Conservation (phyloP, 257 asterid genomes). For the Solanum peruvianum region DNA sequence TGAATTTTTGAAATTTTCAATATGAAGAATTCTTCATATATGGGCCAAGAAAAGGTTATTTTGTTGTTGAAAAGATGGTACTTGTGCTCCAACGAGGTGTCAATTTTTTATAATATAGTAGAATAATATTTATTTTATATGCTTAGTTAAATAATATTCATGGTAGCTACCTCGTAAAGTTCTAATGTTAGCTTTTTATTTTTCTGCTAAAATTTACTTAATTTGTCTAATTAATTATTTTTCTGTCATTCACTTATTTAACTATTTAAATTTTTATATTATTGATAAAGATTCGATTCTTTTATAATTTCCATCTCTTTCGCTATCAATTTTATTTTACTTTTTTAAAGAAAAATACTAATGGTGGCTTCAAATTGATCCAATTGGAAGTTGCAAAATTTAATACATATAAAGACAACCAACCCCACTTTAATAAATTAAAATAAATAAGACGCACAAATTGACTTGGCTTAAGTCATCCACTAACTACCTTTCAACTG, state of each 20-base stretch:
- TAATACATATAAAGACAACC: not conserved
- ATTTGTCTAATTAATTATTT: not conserved
- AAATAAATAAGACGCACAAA: not conserved
- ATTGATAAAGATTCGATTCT: not conserved
- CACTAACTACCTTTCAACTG: not conserved
- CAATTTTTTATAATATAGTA: not conserved
- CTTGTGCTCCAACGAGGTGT: not conserved
- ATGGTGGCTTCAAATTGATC: not conserved
- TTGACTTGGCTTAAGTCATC: not conserved
- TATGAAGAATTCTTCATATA: not conserved
- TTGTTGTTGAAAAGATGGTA: not conserved
- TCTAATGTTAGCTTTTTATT: not conserved
- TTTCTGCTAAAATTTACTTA: not conserved
- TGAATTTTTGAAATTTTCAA: not conserved
- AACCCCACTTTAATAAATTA: not conserved
- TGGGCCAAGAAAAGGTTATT: not conserved
- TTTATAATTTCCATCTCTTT: not conserved
- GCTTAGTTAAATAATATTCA: not conserved
- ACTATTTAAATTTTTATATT: no score
- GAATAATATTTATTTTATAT: not conserved
- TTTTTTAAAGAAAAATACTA: rapidly evolving
- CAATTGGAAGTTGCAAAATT: not conserved
- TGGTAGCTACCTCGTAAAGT: not conserved
- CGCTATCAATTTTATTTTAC: no score
- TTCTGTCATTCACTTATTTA: not conserved